Percentiles rank a stretch among this genome's conserved stretches.
These are phyloP conservation scores for Avicennia marina DNA, from an alignment of 257 asterid species.

Conservation along the genomic window DNA sequence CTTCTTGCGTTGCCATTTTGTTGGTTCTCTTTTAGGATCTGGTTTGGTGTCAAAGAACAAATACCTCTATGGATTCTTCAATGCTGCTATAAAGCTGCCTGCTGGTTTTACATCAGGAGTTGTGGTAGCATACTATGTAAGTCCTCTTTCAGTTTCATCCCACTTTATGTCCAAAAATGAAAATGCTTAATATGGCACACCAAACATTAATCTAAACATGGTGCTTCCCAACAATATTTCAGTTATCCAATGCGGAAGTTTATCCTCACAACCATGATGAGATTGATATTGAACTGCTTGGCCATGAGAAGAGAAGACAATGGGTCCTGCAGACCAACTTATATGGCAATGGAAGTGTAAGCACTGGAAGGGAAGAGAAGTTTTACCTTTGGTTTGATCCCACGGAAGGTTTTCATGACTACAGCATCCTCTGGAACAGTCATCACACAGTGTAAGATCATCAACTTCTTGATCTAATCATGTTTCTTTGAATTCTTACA, in stretches of 20 bases:
- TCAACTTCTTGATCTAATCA: too few species aligned
- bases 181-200: too few species aligned
- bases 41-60: conserved; percentile 65
- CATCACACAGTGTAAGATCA: conserved; percentile 67
- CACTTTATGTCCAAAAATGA: too few species aligned
- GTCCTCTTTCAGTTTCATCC: too few species aligned
- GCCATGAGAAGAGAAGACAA: conserved; percentile 67
- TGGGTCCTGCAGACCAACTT: conserved; percentile 79
- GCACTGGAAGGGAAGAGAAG: conserved; percentile 77
- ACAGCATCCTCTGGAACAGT: conserved; percentile 74
- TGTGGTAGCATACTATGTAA: conserved; percentile 78
- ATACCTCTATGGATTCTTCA: conserved; percentile 74
- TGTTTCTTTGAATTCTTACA: too few species aligned
- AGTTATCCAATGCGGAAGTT: conserved; percentile 58
- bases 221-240: too few species aligned
- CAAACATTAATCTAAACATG: too few species aligned
- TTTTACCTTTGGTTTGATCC: conserved; percentile 91
- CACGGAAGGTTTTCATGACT: conserved; percentile 59
- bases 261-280: conserved; percentile 84
- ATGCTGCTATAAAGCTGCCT: conserved; percentile 71
- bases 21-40: conserved; percentile 35
- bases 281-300: conserved; percentile 72
- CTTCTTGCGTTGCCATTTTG: too few species aligned
- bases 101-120: conserved; percentile 82
- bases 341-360: conserved; percentile 82